These are phyloP conservation scores for Colletotrichum godetiae DNA, from an alignment of 2,329 filamentous ascomycete species.

Conservation along the genomic window DNA sequence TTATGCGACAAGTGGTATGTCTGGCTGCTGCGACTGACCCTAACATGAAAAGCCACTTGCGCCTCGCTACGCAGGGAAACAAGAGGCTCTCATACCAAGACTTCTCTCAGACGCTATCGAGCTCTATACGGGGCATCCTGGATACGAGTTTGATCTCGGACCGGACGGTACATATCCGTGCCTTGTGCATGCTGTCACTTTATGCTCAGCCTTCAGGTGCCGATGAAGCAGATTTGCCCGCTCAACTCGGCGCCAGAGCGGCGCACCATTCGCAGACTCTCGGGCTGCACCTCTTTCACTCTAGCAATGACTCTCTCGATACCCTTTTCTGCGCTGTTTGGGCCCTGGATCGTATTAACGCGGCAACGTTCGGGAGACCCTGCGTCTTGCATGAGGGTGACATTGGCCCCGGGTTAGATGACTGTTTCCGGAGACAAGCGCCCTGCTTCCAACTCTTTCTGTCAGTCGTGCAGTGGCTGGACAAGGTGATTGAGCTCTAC, in stretches of 20 bases:
- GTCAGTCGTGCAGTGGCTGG: conserved; percentile 64
- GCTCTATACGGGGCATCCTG: conserved; percentile 60
- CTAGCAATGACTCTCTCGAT: conserved; percentile 52
- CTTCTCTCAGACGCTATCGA: conserved; percentile 60
- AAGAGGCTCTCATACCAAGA: conserved; percentile 56
- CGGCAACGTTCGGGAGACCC: conserved; percentile 69
- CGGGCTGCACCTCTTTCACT: conserved; percentile 62
- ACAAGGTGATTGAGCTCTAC: conserved; percentile 70
- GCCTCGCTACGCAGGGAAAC: conserved; percentile 52
- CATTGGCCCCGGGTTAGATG: conserved; percentile 63
- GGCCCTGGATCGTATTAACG: conserved; percentile 70
- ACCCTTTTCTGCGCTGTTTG: conserved; percentile 69
- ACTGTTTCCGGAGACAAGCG: conserved; percentile 61
- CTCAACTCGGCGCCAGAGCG: conserved; percentile 63
- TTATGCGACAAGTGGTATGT: conserved; percentile 65
- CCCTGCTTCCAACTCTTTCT: conserved; percentile 69
- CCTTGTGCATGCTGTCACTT: conserved; percentile 65
- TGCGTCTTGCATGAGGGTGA: conserved; percentile 71
- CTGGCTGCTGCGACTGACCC: conserved; percentile 65
- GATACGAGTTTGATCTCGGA: conserved; percentile 66
- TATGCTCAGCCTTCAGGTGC: conserved; percentile 67
- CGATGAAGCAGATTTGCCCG: conserved; percentile 65
- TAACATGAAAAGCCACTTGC: conserved; percentile 56
- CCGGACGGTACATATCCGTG: conserved; percentile 65
- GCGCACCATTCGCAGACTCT: conserved; percentile 69